These are phyloP conservation scores for Kazachstania bromeliacearum DNA, from an alignment of 805 yeast species.

Conservation along the genomic window DNA sequence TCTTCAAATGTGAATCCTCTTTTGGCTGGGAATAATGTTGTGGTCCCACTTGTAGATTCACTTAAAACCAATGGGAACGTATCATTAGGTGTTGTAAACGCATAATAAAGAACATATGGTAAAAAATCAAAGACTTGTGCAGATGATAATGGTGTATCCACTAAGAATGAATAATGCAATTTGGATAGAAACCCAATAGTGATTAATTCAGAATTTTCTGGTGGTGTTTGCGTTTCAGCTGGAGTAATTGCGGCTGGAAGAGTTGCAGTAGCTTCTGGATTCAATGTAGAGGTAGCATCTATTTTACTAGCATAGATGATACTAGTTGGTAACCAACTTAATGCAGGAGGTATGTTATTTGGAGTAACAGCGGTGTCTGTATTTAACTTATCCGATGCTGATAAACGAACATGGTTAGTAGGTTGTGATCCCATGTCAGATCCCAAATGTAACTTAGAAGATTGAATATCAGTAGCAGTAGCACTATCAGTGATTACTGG, in stretches of 20 bases:
- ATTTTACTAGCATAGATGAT: background rate
- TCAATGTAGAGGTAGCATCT: slow-evolving; percentile 10
- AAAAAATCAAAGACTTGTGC: slow-evolving; percentile 59
- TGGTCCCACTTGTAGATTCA: background rate
- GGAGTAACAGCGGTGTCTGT: too few relatives aligned
- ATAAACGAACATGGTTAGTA: too few relatives aligned
- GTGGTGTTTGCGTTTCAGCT: slow-evolving; percentile 29
- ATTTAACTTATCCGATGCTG: too few relatives aligned
- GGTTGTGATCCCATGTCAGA: too few relatives aligned
- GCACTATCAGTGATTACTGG: too few relatives aligned
- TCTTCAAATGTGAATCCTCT: background rate
- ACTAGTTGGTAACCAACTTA: slow-evolving; percentile 30
- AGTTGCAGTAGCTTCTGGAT: slow-evolving; percentile 27
- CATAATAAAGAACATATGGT: slow-evolving; percentile 61
- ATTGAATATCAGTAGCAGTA: too few relatives aligned
- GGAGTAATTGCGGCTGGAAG: slow-evolving; percentile 35
- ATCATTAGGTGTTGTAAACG: slow-evolving; percentile 22
- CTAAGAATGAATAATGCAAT: slow-evolving; percentile 81
- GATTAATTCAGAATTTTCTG: slow-evolving; percentile 20
- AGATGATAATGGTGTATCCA: slow-evolving; percentile 74
- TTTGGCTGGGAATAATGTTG: background rate
- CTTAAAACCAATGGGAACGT: background rate
- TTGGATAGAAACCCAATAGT: slow-evolving; percentile 49
- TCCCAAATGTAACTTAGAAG: too few relatives aligned
- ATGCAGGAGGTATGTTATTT: too few relatives aligned